These are phyloP conservation scores for Tephrocybe sp. DNA, from an alignment of 768 basidiomycete genomes.

Conservation along the genomic window DNA sequence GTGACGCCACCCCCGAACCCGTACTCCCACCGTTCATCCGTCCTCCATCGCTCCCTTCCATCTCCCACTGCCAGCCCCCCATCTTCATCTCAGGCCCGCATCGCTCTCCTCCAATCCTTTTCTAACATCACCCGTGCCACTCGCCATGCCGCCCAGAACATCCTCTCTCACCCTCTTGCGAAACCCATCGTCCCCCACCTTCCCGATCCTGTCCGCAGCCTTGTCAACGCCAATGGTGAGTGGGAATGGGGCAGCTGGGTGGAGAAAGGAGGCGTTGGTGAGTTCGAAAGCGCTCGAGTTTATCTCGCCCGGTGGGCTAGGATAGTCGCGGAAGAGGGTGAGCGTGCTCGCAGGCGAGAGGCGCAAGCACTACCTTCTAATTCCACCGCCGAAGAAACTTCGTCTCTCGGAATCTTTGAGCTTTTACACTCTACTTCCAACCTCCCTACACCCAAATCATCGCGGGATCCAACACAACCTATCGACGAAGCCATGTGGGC, in stretches of 20 bases:
- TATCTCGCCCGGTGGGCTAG: conserved; percentile 97
- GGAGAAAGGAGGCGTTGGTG: conserved; percentile 89
- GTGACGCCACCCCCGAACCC: conserved; percentile 46
- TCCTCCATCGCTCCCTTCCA: conserved; percentile 78
- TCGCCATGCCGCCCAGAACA: conserved; percentile 90
- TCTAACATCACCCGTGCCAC: conserved; percentile 93
- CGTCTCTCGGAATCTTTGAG: conserved; percentile 86
- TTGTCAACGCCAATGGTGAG: conserved; percentile 89
- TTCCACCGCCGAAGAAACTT: conserved; percentile 58
- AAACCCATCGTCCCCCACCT: conserved; percentile 96
- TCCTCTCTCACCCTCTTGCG: conserved; percentile 92
- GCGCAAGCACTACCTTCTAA: conserved; percentile 64
- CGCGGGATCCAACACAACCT: conserved; percentile 78
- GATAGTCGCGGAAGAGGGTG: conserved; percentile 97
- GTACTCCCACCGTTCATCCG: conserved; percentile 68
- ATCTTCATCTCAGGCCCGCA: conserved; percentile 66
- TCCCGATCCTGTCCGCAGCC: conserved; percentile 88
- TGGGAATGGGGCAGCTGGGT: conserved; percentile 94
- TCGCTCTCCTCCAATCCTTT: conserved; percentile 89
- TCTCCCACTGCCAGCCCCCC: conserved; percentile 52
- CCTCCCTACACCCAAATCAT: conserved; percentile 78
- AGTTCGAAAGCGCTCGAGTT: conserved; percentile 94
- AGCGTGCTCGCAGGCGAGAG: conserved; percentile 81
- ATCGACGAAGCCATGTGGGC: conserved; percentile 73
- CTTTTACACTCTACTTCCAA: conserved; percentile 77